These are phyloP conservation scores for Rhizophora apiculata DNA, from an alignment of 345 rosid genomes.

Conservation along the genomic window DNA sequence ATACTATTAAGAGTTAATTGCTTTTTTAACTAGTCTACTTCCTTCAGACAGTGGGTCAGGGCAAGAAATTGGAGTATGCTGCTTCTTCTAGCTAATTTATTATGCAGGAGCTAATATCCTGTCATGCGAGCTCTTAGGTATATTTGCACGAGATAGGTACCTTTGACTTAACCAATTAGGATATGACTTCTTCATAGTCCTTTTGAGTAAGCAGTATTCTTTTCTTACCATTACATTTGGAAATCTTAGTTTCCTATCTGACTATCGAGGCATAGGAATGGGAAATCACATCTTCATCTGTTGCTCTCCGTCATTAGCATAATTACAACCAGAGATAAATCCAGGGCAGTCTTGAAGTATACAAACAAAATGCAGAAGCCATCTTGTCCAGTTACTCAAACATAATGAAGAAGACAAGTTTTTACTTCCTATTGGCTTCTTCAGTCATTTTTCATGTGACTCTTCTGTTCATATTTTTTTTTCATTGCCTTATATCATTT, in stretches of 20 bases:
- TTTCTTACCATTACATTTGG: too few species aligned
- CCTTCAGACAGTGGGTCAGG: conserved; percentile 80
- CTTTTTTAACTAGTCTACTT: conserved; percentile 15
- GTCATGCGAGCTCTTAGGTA: conserved; percentile 86
- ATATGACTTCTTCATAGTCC: background rate
- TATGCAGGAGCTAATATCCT: conserved; percentile 90
- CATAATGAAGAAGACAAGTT: conserved; percentile 54
- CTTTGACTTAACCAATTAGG: background rate
- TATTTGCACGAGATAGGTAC: background rate
- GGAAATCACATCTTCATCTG: too few species aligned
- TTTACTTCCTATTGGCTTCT: background rate
- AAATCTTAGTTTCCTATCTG: too few species aligned
- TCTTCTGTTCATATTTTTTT: conserved; percentile 7
- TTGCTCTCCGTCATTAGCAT: too few species aligned
- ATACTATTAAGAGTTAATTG: background rate
- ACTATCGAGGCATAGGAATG: too few species aligned
- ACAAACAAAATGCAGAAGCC: conserved; percentile 69
- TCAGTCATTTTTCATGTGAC: background rate
- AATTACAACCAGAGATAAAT: background rate
- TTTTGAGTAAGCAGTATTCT: background rate
- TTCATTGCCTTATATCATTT: conserved; percentile 9
- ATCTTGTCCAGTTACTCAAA: conserved; percentile 55
- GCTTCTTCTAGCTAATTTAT: conserved; percentile 82
- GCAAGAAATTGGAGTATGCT: conserved; percentile 78
- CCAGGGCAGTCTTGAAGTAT: conserved; percentile 43